A percentile compares a stretch with the other conserved stretches of the same genome.
Conservation (phyloP, 129 eudicot species). For the Glebionis coronaria region DNA sequence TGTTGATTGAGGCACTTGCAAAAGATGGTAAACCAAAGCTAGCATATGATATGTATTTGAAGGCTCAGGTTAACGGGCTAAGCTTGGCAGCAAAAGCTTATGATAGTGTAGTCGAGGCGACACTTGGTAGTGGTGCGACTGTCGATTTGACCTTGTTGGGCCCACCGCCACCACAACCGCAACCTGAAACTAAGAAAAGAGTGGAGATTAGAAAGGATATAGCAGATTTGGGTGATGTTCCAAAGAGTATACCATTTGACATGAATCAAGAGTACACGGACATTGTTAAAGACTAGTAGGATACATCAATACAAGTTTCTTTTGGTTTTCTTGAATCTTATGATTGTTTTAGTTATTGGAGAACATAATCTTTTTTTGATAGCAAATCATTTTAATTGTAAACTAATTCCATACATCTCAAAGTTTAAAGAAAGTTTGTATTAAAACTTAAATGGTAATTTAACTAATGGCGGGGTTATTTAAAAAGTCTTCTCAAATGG, state of each 20-base stretch:
- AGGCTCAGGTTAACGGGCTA: conserved; percentile 54
- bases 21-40: conserved; percentile 84
- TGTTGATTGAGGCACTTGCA: conserved; percentile 77
- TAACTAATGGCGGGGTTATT: too few species aligned
- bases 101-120: conserved; percentile 46
- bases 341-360: not conserved
- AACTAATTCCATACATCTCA: not conserved
- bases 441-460: too few species aligned
- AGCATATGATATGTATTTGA: conserved; percentile 71
- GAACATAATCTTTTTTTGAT: not conserved
- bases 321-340: not conserved
- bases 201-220: conserved; percentile 38
- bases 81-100: conserved; percentile 62
- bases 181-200: conserved; percentile 47
- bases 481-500: too few species aligned
- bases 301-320: conserved; percentile 6
- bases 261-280: conserved; percentile 20
- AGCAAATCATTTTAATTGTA: not conserved
- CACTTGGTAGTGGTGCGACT: conserved; percentile 42
- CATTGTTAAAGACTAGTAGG: conserved; percentile 7
- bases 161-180: conserved; percentile 53
- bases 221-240: conserved; percentile 43
- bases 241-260: conserved; percentile 50
- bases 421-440: too few species aligned
- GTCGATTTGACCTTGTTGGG: conserved; percentile 53